Base-by-base conservation (phyloP, 2,329 filamentous ascomycete species). In the Rutstroemia sp. region DNA sequence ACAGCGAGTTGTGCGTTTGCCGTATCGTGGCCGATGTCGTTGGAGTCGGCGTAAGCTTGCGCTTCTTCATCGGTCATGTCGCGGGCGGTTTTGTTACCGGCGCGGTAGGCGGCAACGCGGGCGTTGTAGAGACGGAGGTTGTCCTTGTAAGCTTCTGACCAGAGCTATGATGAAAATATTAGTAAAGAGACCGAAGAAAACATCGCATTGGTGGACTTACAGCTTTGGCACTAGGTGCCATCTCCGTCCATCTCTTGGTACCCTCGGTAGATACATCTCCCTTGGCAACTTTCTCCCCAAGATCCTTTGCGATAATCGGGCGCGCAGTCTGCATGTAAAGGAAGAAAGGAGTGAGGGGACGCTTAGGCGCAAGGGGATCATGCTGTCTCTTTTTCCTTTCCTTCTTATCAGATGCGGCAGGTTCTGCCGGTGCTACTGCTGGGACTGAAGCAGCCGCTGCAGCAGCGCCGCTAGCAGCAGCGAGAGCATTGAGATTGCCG, bases 331-430 rank as follows among this genome's bases (percentile, higher is more conserved):
- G 88, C 79, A 95, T 90, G 77, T 91, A 97, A 59, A 96, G 77
- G 78, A 97, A 96, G 77, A 95, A 96, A 2, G 92, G 91, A 5
- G 92, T 97, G 68, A 96, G 73, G 8, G 92, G 92, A 51, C 92
- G 85, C 82, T 96, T 97, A 58, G 92, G 92, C 6, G 92, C 92
- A 72, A 96, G 95, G 64, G 92, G 92, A 71, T 97, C 92, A 68
- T 88, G 85, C 44, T 84, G 84, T 60, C 86, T 83, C 78, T 92
- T 92, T 80, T 94, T 92, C 73, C 88, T 86, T 79, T 94, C 91
- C 80, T 91, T 91, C 80, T 90, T 88, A 71, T 84, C 83, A 67
- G 84, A 81, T 9, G 76, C 79, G 23, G 78, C 78, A 12, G 71
- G 74, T 4, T 37, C 50, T 23, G 78, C 77, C 21, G 71, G 72